phyloP scores from a whole-genome alignment of 1,284 basidiomycete species.

The Caloboletus firmus region DNA sequence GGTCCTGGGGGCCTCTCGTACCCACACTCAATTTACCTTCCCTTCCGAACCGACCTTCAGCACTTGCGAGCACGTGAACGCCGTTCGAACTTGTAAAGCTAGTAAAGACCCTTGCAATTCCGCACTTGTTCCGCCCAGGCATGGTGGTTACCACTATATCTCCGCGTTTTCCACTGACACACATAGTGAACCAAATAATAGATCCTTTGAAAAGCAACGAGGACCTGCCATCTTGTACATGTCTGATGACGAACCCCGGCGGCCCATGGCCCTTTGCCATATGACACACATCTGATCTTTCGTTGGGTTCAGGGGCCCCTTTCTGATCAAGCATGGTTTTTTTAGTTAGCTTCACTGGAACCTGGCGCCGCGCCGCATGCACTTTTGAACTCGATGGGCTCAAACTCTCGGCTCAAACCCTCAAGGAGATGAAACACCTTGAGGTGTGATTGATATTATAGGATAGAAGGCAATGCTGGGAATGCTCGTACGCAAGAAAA shows the following conservation, averaged over 20 bases:
- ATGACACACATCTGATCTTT: neutral
- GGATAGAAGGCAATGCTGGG: constrained; percentile 4
- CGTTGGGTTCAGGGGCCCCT: neutral
- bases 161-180: neutral
- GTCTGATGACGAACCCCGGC: neutral
- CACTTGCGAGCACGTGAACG: neutral
- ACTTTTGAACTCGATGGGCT: neutral
- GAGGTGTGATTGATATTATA: constrained; percentile 9
- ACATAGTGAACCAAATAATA: neutral
- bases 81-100: neutral
- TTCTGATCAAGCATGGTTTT: neutral
- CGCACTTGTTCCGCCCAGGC: neutral
- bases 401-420: neutral
- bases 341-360: neutral
- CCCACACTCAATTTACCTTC: neutral
- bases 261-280: neutral
- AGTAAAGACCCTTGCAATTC: neutral
- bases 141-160: neutral
- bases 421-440: neutral
- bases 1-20: neutral
- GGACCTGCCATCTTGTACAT: neutral
- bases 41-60: neutral
- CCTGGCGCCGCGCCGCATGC: neutral
- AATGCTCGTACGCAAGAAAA: constrained; percentile 20
- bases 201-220: neutral